Percentiles rank a stretch among this genome's conserved stretches.
Evolutionary conservation across 2,329 filamentous ascomycete genomes (phyloP).

Genomic region (Myriosclerotinia curreyana): DNA sequence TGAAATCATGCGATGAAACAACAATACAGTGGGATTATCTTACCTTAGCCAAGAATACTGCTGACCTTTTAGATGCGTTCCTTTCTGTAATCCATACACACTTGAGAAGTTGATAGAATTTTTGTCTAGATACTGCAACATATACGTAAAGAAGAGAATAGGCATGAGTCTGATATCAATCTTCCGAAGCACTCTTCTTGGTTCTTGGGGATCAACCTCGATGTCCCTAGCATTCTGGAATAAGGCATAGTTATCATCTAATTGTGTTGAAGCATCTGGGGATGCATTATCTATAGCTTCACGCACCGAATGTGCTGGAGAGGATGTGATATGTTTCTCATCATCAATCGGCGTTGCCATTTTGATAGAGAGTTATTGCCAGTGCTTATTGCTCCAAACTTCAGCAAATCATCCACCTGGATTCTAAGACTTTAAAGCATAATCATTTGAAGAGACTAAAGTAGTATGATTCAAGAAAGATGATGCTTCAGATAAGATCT

Average conservation of each 20-base stretch:
- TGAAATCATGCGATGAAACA: background rate
- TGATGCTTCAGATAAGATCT: background rate
- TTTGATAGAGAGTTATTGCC: background rate
- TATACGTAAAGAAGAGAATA: slow-evolving; percentile 55
- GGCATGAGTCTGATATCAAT: slow-evolving; percentile 56
- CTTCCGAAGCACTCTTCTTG: slow-evolving; percentile 48
- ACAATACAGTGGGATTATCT: background rate
- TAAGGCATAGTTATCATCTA: slow-evolving; percentile 42
- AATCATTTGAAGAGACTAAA: too few species aligned
- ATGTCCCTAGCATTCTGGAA: slow-evolving; percentile 38
- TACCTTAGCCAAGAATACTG: slow-evolving; percentile 52
- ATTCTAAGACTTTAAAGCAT: background rate
- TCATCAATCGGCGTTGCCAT: slow-evolving; percentile 24
- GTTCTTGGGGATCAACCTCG: slow-evolving; percentile 32
- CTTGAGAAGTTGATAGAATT: slow-evolving; percentile 51
- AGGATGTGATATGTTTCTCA: slow-evolving; percentile 25
- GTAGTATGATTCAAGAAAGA: background rate
- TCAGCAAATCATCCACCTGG: background rate
- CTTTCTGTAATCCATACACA: slow-evolving; percentile 48
- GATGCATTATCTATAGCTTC: slow-evolving; percentile 20
- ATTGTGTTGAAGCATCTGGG: slow-evolving; percentile 29
- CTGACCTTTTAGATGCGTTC: slow-evolving; percentile 47
- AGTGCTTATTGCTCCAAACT: background rate
- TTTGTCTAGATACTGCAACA: slow-evolving; percentile 62
- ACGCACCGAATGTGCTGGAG: slow-evolving; percentile 11